Evolutionary conservation across 1,284 basidiomycete species (phyloP), one percentile per base, ranked within the genome.

Genomic region (Cerrena zonata): DNA sequence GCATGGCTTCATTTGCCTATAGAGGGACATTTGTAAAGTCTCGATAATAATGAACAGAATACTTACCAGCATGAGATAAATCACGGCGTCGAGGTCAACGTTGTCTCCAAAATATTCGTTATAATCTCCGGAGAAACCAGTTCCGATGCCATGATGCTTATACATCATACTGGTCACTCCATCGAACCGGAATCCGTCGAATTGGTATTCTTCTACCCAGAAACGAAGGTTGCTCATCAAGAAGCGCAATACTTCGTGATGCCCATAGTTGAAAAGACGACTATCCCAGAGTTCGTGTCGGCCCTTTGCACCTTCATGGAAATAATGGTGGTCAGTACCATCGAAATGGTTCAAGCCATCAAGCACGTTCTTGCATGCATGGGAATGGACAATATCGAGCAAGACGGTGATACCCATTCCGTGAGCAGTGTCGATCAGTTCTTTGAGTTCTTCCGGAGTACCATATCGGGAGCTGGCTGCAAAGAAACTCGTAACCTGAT

Each of bases 141-240:
- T 84, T 15, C 95, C 95, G 60, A 98, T 98, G 19, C 95, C 95
- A 68, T 99, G 95, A 64, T 99, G 95, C 27, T 80, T 73, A 71
- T 98, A 99, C 87, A 99, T 94, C 92, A 99, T 98, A 62, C 91
- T 95, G 3, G 95, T 99, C 39, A 99, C 95, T 38, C 95, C 95
- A 60, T 99, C 95, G 66, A 99, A 99, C 42, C 95, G 76, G 82
- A 98, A 99, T 3, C 95, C 95, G 61, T 98, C 95, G 65, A 99
- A 98, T 59, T 82, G 82, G 69, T 90, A 98, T 63, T 93, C 89
- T 54, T 99, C 94, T 71, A 98, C 84, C 78, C 88, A 99, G 76
- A 88, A 99, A 30, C 94, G 82, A 46, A 98, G 73, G 68, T 99
- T 99, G 65, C 92, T 94, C 57, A 99, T 72, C 49, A 99, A 72